Evolutionary conservation across 768 basidiomycete species (phyloP).

Genomic region (Boletales sp.): DNA sequence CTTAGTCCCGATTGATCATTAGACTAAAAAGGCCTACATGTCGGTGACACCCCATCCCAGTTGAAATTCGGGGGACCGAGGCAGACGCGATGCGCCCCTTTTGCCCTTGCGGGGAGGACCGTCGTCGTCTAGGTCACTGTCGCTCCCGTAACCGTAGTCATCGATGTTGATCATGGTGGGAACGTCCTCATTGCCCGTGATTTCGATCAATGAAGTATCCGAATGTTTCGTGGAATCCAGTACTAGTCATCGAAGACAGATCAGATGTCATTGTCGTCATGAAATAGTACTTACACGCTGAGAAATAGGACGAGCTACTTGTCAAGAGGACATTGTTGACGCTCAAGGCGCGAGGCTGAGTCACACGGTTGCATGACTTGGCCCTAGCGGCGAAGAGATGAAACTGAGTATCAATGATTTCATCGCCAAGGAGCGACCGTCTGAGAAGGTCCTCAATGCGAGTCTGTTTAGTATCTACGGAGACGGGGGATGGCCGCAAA

Average conservation of each 20-base stretch:
- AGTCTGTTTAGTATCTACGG: constrained; percentile 4
- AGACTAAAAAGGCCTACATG: no score
- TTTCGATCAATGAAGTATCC: constrained; percentile 10
- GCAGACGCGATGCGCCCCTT: background rate
- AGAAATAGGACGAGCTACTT: constrained; percentile 24
- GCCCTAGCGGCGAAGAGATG: constrained; percentile 23
- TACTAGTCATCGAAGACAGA: background rate
- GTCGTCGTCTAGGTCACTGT: constrained; percentile 32
- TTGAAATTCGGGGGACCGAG: no score
- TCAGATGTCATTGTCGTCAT: background rate
- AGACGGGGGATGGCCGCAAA: background rate
- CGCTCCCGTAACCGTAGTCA: constrained; percentile 29
- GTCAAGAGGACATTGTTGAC: constrained; percentile 26
- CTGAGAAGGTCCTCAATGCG: constrained; percentile 19
- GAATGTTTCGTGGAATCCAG: constrained; percentile 4
- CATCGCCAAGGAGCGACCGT: constrained; percentile 25
- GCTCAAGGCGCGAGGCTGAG: constrained; percentile 20
- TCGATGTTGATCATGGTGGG: constrained; percentile 5
- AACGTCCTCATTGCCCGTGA: constrained; percentile 5
- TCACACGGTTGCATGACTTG: constrained; percentile 3
- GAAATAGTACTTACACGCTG: constrained; percentile 12
- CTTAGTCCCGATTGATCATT: no score
- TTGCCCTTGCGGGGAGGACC: background rate
- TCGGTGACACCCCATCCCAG: no score
- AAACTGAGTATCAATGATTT: constrained; percentile 27